Percentiles rank a stretch among this genome's conserved stretches.
Evolutionary conservation across 2,329 filamentous ascomycete genomes (phyloP).

Genomic region (Arthroderma uncinatum): DNA sequence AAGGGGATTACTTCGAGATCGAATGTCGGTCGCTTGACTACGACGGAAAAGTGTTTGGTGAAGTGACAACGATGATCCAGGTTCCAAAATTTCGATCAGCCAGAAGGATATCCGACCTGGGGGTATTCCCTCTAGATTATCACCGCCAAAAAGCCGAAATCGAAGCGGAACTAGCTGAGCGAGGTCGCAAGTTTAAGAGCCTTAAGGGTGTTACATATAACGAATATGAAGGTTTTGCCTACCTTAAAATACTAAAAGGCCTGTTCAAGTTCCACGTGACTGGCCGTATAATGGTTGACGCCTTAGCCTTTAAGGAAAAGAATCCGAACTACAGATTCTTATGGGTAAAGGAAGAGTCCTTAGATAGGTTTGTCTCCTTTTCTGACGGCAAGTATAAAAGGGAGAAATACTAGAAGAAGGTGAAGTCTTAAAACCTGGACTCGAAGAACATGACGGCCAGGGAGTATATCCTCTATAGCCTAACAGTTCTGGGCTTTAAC

Average conservation of each 20-base stretch:
- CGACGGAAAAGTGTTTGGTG: conserved; percentile 19
- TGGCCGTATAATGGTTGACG: too few relatives aligned
- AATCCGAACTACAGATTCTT: conserved; percentile 12
- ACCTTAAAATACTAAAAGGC: too few relatives aligned
- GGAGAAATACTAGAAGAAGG: not conserved
- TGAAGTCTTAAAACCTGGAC: conserved; percentile 8
- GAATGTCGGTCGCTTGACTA: conserved; percentile 19
- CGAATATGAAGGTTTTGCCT: too few relatives aligned
- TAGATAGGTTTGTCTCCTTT: too few relatives aligned
- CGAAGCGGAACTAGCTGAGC: conserved; percentile 7
- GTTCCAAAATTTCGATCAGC: conserved; percentile 16
- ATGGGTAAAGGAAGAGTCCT: conserved; percentile 8
- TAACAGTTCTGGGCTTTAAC: conserved; percentile 12
- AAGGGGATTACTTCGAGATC: conserved; percentile 13
- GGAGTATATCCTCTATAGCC: conserved; percentile 10
- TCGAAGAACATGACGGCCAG: conserved; percentile 8
- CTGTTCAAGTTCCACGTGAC: too few relatives aligned
- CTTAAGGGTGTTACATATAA: conserved; percentile 11
- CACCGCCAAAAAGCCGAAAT: conserved; percentile 12
- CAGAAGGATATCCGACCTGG: conserved; percentile 18
- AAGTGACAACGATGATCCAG: conserved; percentile 14
- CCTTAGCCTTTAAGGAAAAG: conserved; percentile 9
- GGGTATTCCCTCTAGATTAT: conserved; percentile 21
- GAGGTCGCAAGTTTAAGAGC: conserved; percentile 10
- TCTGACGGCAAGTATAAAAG: not conserved